phyloP scores from a whole-genome alignment of 2,329 filamentous ascomycete species.

The Septoria linicola region DNA sequence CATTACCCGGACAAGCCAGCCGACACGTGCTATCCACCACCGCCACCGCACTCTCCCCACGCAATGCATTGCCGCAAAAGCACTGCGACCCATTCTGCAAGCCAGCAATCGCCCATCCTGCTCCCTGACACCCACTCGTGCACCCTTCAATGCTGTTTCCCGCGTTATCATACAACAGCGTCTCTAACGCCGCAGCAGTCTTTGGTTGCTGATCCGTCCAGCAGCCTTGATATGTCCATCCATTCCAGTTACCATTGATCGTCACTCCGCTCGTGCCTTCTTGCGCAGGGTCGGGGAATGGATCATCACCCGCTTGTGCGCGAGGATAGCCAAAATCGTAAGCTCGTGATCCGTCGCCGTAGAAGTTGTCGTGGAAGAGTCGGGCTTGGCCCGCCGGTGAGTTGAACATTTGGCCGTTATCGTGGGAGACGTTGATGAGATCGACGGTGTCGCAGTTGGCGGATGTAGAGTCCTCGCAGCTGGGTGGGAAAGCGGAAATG shows the following conservation, averaged over 20 bases:
- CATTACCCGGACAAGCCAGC: conserved; percentile 35
- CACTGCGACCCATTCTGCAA: conserved; percentile 36
- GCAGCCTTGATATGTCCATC: conserved; percentile 39
- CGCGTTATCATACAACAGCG: conserved; percentile 25
- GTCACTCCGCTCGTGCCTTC: conserved; percentile 3
- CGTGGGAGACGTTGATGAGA: conserved; percentile 34
- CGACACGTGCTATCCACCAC: conserved; percentile 33
- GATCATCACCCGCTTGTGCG: conserved; percentile 31
- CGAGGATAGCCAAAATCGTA: conserved; percentile 39
- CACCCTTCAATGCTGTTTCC: conserved; percentile 34
- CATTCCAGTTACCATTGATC: conserved; percentile 15
- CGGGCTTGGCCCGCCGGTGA: conserved; percentile 36
- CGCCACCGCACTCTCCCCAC: conserved; percentile 23
- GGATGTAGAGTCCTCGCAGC: conserved; percentile 27
- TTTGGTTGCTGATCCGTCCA: conserved; percentile 32
- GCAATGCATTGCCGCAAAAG: conserved; percentile 36
- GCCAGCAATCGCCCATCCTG: conserved; percentile 38
- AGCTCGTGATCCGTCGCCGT: conserved; percentile 32
- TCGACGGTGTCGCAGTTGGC: conserved; percentile 37
- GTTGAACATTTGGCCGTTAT: conserved; percentile 37
- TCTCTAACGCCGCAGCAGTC: conserved; percentile 26
- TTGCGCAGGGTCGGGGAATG: conserved; percentile 5
- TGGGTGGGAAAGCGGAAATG: conserved; percentile 36
- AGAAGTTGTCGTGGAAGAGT: conserved; percentile 40
- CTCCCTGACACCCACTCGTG: conserved; percentile 31